Conservation (phyloP, 2,329 filamentous ascomycete species). For the Botryotinia convoluta region DNA sequence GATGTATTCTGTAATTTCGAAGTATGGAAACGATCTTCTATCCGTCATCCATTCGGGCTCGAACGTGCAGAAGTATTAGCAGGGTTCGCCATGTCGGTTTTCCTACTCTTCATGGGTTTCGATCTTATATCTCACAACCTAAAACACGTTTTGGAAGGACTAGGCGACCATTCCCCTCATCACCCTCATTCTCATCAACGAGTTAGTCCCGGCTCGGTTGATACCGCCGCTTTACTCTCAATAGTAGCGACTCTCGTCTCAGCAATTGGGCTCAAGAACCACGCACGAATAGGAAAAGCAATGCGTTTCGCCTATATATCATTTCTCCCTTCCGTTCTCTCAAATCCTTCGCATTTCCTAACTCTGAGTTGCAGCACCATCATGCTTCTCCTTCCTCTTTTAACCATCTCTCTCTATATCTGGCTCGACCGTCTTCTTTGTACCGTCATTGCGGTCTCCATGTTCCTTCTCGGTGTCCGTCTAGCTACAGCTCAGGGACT, state of each 20-base stretch:
- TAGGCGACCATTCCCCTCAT: conserved; percentile 70
- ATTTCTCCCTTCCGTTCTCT: conserved; percentile 78
- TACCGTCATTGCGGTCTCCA: conserved; percentile 75
- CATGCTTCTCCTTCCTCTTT: conserved; percentile 75
- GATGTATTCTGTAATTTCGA: conserved; percentile 96
- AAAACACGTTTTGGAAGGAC: conserved; percentile 80
- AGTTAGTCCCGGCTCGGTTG: conserved; percentile 72
- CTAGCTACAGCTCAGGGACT: conserved; percentile 82
- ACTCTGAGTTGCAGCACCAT: conserved; percentile 83
- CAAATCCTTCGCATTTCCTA: conserved; percentile 92
- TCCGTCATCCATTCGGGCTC: conserved; percentile 90
- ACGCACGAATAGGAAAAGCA: conserved; percentile 85
- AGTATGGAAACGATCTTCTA: conserved; percentile 89
- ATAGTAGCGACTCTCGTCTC: conserved; percentile 81
- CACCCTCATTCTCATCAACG: conserved; percentile 64
- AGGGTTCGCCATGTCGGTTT: conserved; percentile 93
- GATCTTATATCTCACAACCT: conserved; percentile 92
- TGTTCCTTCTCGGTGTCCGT: conserved; percentile 83
- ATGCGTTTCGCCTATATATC: conserved; percentile 84
- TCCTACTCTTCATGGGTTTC: conserved; percentile 95
- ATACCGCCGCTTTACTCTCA: conserved; percentile 76
- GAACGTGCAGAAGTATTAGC: conserved; percentile 91
- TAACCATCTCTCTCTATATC: conserved; percentile 76
- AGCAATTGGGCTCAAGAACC: conserved; percentile 83
- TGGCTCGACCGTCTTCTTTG: conserved; percentile 84